Conservation (phyloP, 2,329 filamentous ascomycete species). For the Cladosporium sp. region DNA sequence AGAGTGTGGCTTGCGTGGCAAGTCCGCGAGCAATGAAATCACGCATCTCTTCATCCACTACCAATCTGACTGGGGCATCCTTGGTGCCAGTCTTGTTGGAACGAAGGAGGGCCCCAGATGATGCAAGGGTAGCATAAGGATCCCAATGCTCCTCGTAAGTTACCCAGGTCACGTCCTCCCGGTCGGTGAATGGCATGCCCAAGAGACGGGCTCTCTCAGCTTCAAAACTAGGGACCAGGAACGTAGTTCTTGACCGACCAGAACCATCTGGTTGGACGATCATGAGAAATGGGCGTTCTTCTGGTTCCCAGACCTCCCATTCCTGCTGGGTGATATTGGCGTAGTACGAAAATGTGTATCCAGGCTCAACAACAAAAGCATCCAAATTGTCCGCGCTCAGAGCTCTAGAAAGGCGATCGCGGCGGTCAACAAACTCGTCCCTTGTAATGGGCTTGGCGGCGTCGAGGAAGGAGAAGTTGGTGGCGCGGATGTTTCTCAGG, state of each 20-base stretch:
- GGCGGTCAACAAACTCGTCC: slow-evolving; percentile 51
- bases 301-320: slow-evolving; percentile 63
- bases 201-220: slow-evolving; percentile 56
- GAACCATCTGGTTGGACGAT: slow-evolving; percentile 49
- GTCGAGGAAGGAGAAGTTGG: slow-evolving; percentile 46
- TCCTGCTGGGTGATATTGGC: slow-evolving; percentile 57
- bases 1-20: slow-evolving; percentile 45
- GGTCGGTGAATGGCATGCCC: slow-evolving; percentile 50
- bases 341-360: slow-evolving; percentile 62
- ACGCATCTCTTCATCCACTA: slow-evolving; percentile 61
- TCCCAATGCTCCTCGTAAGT: slow-evolving; percentile 63
- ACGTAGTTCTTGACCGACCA: slow-evolving; percentile 52
- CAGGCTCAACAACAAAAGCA: slow-evolving; percentile 59
- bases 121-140: slow-evolving; percentile 52
- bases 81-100: slow-evolving; percentile 15
- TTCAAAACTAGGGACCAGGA: slow-evolving; percentile 57
- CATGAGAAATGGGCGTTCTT: slow-evolving; percentile 61
- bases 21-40: slow-evolving; percentile 59
- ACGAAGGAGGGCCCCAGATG: slow-evolving; percentile 14
- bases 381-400: slow-evolving; percentile 49
- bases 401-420: slow-evolving; percentile 53
- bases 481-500: slow-evolving; percentile 46
- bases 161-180: slow-evolving; percentile 46
- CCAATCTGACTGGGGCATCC: slow-evolving; percentile 38
- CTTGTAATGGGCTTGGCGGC: slow-evolving; percentile 44